Base-by-base conservation (phyloP, 2,329 filamentous ascomycete species). In the Beauveria varroae region DNA sequence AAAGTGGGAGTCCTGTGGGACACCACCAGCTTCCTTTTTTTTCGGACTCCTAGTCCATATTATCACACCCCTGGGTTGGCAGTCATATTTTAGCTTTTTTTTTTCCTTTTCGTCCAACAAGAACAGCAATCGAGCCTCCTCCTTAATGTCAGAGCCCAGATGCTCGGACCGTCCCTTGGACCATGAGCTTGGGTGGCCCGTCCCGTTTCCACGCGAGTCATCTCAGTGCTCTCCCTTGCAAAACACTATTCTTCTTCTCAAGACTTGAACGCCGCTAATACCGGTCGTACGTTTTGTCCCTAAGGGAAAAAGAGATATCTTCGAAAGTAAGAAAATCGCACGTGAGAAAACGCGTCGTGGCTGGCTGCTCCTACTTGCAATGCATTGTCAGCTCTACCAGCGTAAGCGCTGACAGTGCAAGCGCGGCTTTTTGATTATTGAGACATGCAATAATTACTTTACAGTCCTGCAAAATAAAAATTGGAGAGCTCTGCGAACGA, bases 141-240 rank as follows among this genome's bases (percentile, higher is more conserved):
- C 34, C 46, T 60, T 44, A 26, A 47, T 60, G 47, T 60, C 47
- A 53, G n/a, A 43, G 57, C 46, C 30, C 40, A 52, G 20, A 60
- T 60, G 57, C 57, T 60, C 57, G 57, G 57, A 60, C 57, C 57
- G 57, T 60, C 40, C 57, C 57, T 60, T 53, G 40, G n/a, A 52
- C 57, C 52, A 46, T 60, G 49, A 60, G 57, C 26, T 40, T 41
- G 10, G 16, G 56, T 60, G 57, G 57, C 57, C 57, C 57, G 57
- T 59, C 57, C 57, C 47, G 57, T 58, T 52, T 51, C 57, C 46
- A 51, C 57, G 49, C 57, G 57, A 60, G 57, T 60, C 57, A 60
- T 60, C 57, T 2, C 14, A 26, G 22, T 26, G 22, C 40, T 43
- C n/a, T 41, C 37, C 56, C 56, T 59, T 51, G 47, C 49, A 26